Base-by-base conservation (phyloP, 495 filamentous ascomycete genomes). In the Trichoderma asperelloides region DNA sequence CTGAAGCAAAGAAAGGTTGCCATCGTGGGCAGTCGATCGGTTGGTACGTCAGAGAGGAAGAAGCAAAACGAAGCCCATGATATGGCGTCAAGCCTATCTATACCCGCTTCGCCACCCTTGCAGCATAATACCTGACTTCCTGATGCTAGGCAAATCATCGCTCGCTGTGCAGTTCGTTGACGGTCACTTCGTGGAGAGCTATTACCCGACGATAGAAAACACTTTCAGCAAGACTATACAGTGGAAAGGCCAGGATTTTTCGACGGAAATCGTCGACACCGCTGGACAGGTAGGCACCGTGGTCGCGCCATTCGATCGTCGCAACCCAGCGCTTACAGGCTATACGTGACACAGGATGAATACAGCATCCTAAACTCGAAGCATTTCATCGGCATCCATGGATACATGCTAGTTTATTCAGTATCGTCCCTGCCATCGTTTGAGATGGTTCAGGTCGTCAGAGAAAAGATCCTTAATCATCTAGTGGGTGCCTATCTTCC, bases 161-260 rank as follows among this genome's bases (percentile, higher is more conserved):
- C 88, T 99, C 68, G 96, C 96, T 7, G 96, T 98, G 27, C 96
- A 93, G 75, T 98, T 95, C 76, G 94, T 97, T 74, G 95, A 98
- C 76, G 91, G 92, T 72, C 93, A 96, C 78, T 99, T 99, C 71
- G 94, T 98, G 72, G 96, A 98, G 76, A 93, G 89, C 77, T 99
- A 99, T 78, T 99, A 98, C 79, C 95, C 95, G 27, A 99, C 95
- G 28, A 97, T 99, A 72, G 95, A 98, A 80, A 99, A 98, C 76
- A 98, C 93, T 15, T 98, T 98, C 77, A 94, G 90, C 78, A 94
- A 95, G 72, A 88, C 92, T 70, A 98, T 99, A 74, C 90, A 90
- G 68, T 88, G 89, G 77, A 93, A 93, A 75, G 88, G 89, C 18
- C 93, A 97, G 76, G 95, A 98, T 71, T 98, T 86, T 77, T 91